Base-by-base conservation (phyloP, 2,329 filamentous ascomycete species). In the Erysiphe neolycopersici region DNA sequence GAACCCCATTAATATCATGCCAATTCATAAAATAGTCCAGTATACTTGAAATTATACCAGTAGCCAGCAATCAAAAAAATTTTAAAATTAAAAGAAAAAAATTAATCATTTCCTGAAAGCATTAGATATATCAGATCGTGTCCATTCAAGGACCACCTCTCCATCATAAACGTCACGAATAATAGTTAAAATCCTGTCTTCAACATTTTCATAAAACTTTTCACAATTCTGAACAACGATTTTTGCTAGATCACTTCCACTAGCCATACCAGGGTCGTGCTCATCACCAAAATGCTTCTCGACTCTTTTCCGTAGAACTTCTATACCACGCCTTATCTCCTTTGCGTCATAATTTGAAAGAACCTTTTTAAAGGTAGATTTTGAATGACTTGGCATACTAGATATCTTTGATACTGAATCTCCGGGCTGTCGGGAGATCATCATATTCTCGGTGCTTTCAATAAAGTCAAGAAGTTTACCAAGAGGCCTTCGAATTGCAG, bases 281-380 rank as follows among this genome's bases (percentile, higher is more conserved):
- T 76, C 79, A 51, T 92, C 83, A 38, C 83, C 83, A 65, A 95
- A 95, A 60, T 95, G 87, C 63, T 95, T 98, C 61, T 95, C 87
- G 1, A 95, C 81, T 42, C 87, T 72, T 63, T 92, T 93, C 54
- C 78, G 78, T 51, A 95, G 66, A 44, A 81, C 71, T 54, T 93
- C 83, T 51, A 93, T 78, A n/a, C 87, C 85, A 56, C 85, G 84
- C 49, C 79, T 72, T 38, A 94, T 71, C 60, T 94, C 84, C 57
- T 81, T 85, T 17, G 67, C 66, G 58, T 95, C 87, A 58, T 89
- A 80, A 38, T 70, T 68, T 45, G 77, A 69, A 31, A 94, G 66
- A 4, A 93, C 64, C 62, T 93, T 94, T 66, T 85, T 87, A 58
- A 89, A 91, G 4, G 79, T 73, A 5, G 68, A 65, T 56, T 82